Percentiles rank a stretch among this genome's conserved stretches.
Conservation (phyloP, 306 rosid genomes). For the Oxytropis ochrocephala region DNA sequence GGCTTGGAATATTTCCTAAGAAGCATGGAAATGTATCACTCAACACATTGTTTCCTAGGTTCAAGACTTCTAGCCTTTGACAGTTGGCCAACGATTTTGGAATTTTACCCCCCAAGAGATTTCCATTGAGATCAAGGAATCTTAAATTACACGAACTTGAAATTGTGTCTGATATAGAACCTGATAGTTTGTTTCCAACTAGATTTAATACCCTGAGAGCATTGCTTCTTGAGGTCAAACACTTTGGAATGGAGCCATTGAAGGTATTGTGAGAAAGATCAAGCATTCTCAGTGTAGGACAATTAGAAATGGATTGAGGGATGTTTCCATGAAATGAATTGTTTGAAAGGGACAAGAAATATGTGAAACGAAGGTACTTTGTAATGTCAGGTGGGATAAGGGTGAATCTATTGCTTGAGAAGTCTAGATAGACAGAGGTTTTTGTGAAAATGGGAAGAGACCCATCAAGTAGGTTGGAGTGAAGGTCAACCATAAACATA, state of each 20-base stretch:
- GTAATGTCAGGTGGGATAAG: constrained; percentile 12
- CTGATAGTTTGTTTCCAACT: constrained; percentile 9
- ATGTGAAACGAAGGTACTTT: neutral
- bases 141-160: neutral
- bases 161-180: constrained; percentile 1
- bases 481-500: constrained; percentile 7
- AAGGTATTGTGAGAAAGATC: constrained; percentile 29
- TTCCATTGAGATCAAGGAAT: constrained; percentile 24
- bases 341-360: constrained; percentile 15
- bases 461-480: constrained; percentile 27
- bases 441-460: neutral
- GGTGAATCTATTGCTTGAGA: constrained; percentile 29
- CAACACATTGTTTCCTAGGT: constrained; percentile 2
- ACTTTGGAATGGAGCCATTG: constrained; percentile 6
- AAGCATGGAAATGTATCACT: constrained; percentile 21
- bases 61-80: neutral
- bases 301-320: constrained; percentile 14
- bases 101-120: constrained; percentile 1
- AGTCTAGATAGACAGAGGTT: neutral
- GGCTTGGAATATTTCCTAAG: neutral
- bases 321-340: neutral
- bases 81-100: constrained; percentile 27
- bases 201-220: neutral
- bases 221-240: neutral
- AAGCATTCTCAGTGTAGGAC: neutral